A percentile compares a stretch with the other conserved stretches of the same genome.
phyloP scores from a whole-genome alignment of 805 yeast genomes.

The Yamadazyma scolyti region DNA sequence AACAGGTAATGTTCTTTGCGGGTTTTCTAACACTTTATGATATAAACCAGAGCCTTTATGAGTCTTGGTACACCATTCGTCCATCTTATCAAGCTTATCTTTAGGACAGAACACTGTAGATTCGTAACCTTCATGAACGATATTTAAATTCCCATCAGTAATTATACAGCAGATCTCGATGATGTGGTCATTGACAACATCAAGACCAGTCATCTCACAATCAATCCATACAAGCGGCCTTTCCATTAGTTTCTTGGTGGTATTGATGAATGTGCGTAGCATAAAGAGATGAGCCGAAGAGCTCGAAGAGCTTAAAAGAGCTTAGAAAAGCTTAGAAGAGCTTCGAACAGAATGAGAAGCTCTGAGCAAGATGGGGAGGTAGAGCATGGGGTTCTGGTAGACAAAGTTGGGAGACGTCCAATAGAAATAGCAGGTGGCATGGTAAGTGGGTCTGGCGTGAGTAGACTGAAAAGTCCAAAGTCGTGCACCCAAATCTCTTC shows the following conservation, averaged over 20 bases:
- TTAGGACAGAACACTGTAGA: conserved; percentile 71
- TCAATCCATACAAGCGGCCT: conserved; percentile 85
- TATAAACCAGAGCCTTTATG: conserved; percentile 80
- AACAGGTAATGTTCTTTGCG: conserved; percentile 45
- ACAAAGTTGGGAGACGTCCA: too few relatives aligned
- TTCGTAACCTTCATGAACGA: conserved; percentile 68
- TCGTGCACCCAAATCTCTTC: too few relatives aligned
- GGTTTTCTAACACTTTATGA: conserved; percentile 57
- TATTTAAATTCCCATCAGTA: conserved; percentile 76
- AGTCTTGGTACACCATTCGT: conserved; percentile 81
- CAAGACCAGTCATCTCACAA: conserved; percentile 97
- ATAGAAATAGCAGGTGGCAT: too few relatives aligned
- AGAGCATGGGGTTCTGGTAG: too few relatives aligned
- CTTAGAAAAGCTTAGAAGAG: too few relatives aligned
- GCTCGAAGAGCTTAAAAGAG: too few relatives aligned
- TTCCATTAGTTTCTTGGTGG: conserved; percentile 5
- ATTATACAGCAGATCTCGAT: conserved; percentile 89
- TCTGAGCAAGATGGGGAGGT: too few relatives aligned
- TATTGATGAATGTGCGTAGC: too few relatives aligned
- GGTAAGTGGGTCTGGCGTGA: too few relatives aligned
- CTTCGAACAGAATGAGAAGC: too few relatives aligned
- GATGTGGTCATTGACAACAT: conserved; percentile 74
- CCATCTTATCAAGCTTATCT: conserved; percentile 64
- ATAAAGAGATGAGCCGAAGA: too few relatives aligned
- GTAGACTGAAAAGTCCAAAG: neutral